Evolutionary conservation across 2,329 filamentous ascomycete genomes (phyloP), one percentile per base, ranked within the genome.

Genomic region (Ophiostoma triangulosporum): DNA sequence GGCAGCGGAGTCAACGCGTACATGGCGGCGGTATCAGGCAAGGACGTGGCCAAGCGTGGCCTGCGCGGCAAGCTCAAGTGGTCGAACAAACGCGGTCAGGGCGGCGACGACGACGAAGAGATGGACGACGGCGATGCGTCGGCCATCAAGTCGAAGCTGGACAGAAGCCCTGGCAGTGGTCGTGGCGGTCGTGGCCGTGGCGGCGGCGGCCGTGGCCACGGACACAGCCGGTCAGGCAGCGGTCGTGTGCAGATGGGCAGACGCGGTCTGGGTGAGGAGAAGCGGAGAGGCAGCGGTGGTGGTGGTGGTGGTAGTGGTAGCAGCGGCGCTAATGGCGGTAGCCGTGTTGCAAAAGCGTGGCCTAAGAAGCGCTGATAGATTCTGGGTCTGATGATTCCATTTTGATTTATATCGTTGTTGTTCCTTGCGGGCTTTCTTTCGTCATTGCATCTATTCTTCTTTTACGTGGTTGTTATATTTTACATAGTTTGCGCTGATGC

Each of bases 1-100:
- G 68, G 67, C 27, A 75, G 72, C 20, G 82, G 82, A 12, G 79
- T 86, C 4, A 77, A 76, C 56, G 83, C 83, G 22, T 86, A 86
- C 64, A 80, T 86, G 38, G 79, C 80, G 14, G 83, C 83, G 20
- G 74, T 87, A 59, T 79, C 80, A 64, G 78, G 83, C 63, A 78
- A 80, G 63, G 81, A 86, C 61, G 78, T 76, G 1, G 80, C 78
- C 17, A 75, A 75, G 62, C 75, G 81, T 40, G 82, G 83, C 22
- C 76, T 80, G 56, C 77, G 81, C 51, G 83, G 83, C 46, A 79
- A 80, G 66, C 71, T 87, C 61, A 86, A 86, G 71, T 86, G 85
- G 70, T 81, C 78, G 35, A 86, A 86, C 66, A 77, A 75, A 64
- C 73, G 71, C 53, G 66, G 67, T 54, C 69, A 69, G 49, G 70